Conservation (phyloP, 306 rosid genomes). For the Gillenia trifoliata region DNA sequence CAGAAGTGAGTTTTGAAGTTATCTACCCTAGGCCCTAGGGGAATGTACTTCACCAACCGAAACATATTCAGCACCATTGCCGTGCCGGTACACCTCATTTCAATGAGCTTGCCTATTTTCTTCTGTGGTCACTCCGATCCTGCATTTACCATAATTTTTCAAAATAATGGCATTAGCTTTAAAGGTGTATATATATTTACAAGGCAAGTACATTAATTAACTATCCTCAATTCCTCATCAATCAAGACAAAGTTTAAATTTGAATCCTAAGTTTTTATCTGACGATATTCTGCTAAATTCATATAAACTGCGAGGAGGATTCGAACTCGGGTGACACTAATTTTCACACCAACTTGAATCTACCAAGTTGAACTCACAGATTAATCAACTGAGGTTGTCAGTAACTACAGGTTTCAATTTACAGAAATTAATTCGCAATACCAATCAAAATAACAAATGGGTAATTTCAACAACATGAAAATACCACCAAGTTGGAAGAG, state of each 20-base stretch:
- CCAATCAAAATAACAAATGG: background rate
- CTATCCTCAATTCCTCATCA: too few species aligned
- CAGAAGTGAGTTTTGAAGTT: constrained; percentile 50
- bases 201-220: too few species aligned
- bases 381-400: too few species aligned
- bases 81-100: constrained; percentile 38
- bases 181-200: too few species aligned
- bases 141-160: constrained; percentile 32
- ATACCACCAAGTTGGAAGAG: background rate
- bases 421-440: background rate
- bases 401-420: too few species aligned
- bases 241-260: background rate
- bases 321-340: too few species aligned
- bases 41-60: constrained; percentile 46
- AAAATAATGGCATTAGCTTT: background rate
- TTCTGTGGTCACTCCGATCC: constrained; percentile 44
- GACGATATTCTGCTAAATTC: too few species aligned
- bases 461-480: background rate
- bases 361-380: too few species aligned
- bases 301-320: too few species aligned
- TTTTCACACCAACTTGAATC: too few species aligned
- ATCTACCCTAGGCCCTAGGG: constrained; percentile 33
- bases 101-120: constrained; percentile 28
- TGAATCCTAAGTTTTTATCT: too few species aligned
- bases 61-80: constrained; percentile 30